These are phyloP conservation scores for Fusarium coffeatum DNA, from an alignment of 2,329 filamentous ascomycete genomes.

Conservation along the genomic window DNA sequence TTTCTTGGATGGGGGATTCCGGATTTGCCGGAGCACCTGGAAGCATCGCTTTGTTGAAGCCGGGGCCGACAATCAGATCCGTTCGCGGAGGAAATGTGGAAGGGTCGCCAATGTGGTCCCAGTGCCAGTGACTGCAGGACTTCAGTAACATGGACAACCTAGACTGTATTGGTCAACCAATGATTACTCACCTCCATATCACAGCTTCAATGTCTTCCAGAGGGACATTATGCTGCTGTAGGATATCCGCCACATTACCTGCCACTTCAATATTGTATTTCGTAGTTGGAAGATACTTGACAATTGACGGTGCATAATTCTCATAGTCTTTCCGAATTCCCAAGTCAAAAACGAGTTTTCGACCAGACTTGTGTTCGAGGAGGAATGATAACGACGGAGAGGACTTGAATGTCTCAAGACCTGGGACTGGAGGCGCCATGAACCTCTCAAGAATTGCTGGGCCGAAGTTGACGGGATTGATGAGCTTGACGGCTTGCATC, in stretches of 20 bases:
- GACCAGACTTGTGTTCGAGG: slow-evolving; percentile 46
- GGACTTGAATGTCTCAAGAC: slow-evolving; percentile 49
- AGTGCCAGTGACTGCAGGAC: slow-evolving; percentile 56
- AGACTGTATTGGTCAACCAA: accelerated
- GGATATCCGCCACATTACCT: slow-evolving; percentile 43
- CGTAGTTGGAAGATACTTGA: slow-evolving; percentile 44
- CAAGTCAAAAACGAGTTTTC: slow-evolving; percentile 48
- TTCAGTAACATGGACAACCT: background rate
- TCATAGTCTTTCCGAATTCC: slow-evolving; percentile 48
- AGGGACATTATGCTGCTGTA: slow-evolving; percentile 14
- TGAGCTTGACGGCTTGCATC: slow-evolving; percentile 48
- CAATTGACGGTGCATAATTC: slow-evolving; percentile 45
- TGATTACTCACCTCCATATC: slow-evolving; percentile 37
- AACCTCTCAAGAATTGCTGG: slow-evolving; percentile 54
- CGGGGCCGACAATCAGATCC: slow-evolving; percentile 63
- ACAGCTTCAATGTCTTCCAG: slow-evolving; percentile 33
- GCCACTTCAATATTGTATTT: slow-evolving; percentile 44
- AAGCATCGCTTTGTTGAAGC: slow-evolving; percentile 58
- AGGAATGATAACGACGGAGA: slow-evolving; percentile 48
- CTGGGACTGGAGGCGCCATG: slow-evolving; percentile 53
- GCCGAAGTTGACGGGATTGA: slow-evolving; percentile 55
- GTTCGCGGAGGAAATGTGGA: slow-evolving; percentile 59
- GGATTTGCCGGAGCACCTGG: slow-evolving; percentile 60
- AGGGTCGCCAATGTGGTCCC: slow-evolving; percentile 65
- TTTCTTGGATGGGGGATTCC: slow-evolving; percentile 50